Conservation (phyloP, 2,329 filamentous ascomycete species). For the Aspergillus ustus region DNA sequence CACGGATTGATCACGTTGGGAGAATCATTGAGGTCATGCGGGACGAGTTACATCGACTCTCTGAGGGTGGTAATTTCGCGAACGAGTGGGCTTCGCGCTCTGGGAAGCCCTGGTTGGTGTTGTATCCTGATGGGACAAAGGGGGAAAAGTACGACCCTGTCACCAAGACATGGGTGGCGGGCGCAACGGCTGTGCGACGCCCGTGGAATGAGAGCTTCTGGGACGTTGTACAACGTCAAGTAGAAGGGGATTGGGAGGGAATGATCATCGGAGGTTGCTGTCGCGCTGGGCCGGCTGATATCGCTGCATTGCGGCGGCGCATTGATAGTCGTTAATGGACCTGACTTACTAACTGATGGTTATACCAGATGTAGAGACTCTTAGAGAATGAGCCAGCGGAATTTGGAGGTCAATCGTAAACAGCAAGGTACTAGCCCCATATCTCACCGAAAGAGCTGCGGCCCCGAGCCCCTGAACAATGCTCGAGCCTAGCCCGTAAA, state of each 20-base stretch:
- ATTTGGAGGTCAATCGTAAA: too few relatives aligned
- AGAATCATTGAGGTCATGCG: slow-evolving; percentile 33
- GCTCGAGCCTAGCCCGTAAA: not conserved
- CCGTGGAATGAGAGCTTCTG: slow-evolving; percentile 21
- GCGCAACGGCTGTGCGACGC: slow-evolving; percentile 3
- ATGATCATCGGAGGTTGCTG: slow-evolving; percentile 22
- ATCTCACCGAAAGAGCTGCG: not conserved
- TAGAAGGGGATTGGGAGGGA: slow-evolving; percentile 19
- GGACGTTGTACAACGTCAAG: slow-evolving; percentile 18
- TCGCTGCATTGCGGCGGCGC: slow-evolving; percentile 18
- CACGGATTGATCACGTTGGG: slow-evolving; percentile 34
- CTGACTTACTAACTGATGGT: not conserved
- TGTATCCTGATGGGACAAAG: slow-evolving; percentile 73
- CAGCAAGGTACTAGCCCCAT: too few relatives aligned
- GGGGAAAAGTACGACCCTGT: slow-evolving; percentile 69
- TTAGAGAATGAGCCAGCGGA: not conserved
- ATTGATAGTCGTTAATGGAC: slow-evolving; percentile 4
- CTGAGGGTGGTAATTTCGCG: slow-evolving; percentile 32
- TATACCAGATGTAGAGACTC: not conserved
- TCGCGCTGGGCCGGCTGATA: slow-evolving; percentile 22
- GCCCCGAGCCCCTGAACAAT: not conserved
- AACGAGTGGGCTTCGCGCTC: slow-evolving; percentile 26
- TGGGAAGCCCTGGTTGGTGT: slow-evolving; percentile 56
- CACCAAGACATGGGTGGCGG: slow-evolving; percentile 61
- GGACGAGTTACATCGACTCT: slow-evolving; percentile 45